Conservation (phyloP, 73 alveolate species). For the Paramecium pentaurelia region DNA sequence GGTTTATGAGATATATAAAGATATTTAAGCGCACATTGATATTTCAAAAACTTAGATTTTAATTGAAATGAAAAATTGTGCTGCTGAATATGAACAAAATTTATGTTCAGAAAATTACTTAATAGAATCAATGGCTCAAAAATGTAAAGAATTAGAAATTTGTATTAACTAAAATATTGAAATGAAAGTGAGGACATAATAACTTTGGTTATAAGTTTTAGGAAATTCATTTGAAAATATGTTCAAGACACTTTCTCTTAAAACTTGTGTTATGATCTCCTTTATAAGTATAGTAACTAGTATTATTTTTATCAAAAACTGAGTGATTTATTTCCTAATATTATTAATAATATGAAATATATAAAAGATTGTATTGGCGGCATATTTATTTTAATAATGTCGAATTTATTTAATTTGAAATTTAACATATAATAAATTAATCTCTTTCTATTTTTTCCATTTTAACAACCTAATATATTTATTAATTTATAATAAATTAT, state of each 20-base stretch:
- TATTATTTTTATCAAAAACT: not conserved
- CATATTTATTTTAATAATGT: not conserved
- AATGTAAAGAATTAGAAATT: slow-evolving; percentile 1
- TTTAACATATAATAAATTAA: no score
- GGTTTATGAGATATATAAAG: not conserved
- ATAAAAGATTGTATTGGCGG: not conserved
- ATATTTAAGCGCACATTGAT: not conserved
- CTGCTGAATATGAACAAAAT: not conserved
- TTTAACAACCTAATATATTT: no score
- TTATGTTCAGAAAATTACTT: not conserved
- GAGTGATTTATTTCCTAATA: not conserved
- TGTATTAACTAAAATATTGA: not conserved
- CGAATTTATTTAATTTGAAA: no score
- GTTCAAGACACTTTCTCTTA: not conserved
- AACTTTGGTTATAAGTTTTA: not conserved
- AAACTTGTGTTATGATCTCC: not conserved
- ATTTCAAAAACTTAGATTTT: not conserved
- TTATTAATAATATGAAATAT: not conserved
- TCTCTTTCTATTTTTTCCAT: not conserved
- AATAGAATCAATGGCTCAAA: not conserved
- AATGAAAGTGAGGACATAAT: not conserved
- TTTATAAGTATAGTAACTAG: not conserved
- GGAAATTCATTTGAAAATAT: not conserved
- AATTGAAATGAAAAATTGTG: not conserved
- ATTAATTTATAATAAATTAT: no score